phyloP scores from a whole-genome alignment of 176 grass and related monocot genomes.

The Triticum turgidum region DNA sequence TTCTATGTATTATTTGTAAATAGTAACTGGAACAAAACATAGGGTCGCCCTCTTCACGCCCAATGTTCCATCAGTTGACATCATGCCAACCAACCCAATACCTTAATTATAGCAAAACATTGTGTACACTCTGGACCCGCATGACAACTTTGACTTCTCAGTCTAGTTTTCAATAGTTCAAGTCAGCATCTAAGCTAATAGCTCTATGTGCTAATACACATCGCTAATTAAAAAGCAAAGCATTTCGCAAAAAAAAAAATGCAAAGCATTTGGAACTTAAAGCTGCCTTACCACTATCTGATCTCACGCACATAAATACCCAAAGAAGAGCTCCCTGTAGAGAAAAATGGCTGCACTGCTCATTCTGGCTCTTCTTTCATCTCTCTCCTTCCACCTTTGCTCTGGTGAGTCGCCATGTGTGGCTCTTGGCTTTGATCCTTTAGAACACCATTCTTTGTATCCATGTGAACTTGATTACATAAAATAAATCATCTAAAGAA shows the following conservation, averaged over 20 bases:
- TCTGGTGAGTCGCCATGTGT: slow-evolving; percentile 37
- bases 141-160: background rate
- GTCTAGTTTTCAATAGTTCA: slow-evolving; percentile 24
- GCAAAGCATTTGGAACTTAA: background rate
- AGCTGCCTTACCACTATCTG: slow-evolving; percentile 13
- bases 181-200: slow-evolving; percentile 13
- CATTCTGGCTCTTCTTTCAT: slow-evolving; percentile 26
- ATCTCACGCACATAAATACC: background rate
- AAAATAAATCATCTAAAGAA: too few species aligned
- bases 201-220: background rate
- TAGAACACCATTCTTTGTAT: too few species aligned
- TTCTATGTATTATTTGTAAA: background rate
- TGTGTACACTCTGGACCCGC: slow-evolving; percentile 13
- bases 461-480: too few species aligned
- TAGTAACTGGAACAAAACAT: background rate
- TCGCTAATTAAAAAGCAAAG: background rate
- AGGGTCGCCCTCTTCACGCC: background rate
- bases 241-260: background rate
- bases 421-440: too few species aligned
- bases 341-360: slow-evolving; percentile 30
- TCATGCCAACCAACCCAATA: background rate
- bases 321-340: background rate
- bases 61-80: slow-evolving; percentile 13
- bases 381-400: slow-evolving; percentile 25
- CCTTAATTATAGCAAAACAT: background rate